Evolutionary conservation across 768 basidiomycete species (phyloP).

Genomic region (Pleurotus ostreatus): DNA sequence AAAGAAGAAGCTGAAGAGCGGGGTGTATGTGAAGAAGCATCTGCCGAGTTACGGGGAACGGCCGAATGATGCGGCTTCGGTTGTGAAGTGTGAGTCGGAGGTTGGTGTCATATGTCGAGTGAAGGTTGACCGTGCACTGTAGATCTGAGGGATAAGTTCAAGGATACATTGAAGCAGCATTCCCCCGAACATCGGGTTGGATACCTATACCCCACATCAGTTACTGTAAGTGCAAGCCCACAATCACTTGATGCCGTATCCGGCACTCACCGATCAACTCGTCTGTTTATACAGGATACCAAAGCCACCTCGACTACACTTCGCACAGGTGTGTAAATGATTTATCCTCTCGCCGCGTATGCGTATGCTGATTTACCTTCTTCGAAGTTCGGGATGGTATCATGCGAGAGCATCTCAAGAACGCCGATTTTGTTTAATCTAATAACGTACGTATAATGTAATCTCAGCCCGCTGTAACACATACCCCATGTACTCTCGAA

Average conservation of each 20-base stretch:
- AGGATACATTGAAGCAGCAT: constrained; percentile 45
- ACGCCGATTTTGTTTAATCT: constrained; percentile 37
- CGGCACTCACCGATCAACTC: background rate
- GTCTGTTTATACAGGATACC: constrained; percentile 38
- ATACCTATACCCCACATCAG: constrained; percentile 59
- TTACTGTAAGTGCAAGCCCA: constrained; percentile 34
- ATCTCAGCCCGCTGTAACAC: background rate
- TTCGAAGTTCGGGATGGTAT: constrained; percentile 49
- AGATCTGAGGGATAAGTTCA: constrained; percentile 42
- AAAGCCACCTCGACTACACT: constrained; percentile 51
- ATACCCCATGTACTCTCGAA: background rate
- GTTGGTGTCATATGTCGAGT: background rate
- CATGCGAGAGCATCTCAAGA: constrained; percentile 45
- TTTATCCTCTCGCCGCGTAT: background rate
- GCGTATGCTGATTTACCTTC: background rate
- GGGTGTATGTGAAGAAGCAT: constrained; percentile 46
- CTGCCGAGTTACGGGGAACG: constrained; percentile 61
- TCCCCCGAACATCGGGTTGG: constrained; percentile 47
- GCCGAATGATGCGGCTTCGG: constrained; percentile 49
- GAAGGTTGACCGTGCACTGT: constrained; percentile 16
- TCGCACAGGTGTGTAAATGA: constrained; percentile 36
- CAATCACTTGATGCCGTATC: no score
- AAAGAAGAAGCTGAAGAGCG: constrained; percentile 40
- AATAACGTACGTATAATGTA: no score
- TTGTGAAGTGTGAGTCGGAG: constrained; percentile 50